Evolutionary conservation across 805 yeast genomes (phyloP), one percentile per base, ranked within the genome.

Genomic region (Sugiyamaella floridensis): DNA sequence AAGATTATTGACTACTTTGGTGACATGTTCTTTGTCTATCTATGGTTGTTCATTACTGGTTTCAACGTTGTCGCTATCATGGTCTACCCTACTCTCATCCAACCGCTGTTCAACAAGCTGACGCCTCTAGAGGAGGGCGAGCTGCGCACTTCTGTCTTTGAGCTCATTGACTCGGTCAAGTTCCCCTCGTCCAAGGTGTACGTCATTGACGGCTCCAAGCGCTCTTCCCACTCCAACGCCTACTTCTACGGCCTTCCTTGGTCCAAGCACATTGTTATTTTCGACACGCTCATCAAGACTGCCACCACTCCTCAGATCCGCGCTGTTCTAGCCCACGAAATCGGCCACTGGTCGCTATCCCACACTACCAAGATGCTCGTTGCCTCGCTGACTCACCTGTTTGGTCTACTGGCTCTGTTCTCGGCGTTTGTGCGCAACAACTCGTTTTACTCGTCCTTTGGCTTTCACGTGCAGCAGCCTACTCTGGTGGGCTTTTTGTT

Each of bases 291-390:
- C 71, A 84, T 93, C 58, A 81, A 86, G 56, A 85, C 87, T 54
- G 83, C 89, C 34, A 71, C 89, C 29, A 78, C 80, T 28, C 79
- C 77, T 43, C 95, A 93, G 70, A 87, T 89, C 42, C 88, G 89
- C 49, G 97, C 98, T 49, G 96, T 93, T 1, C 76, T 92, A 58
- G 98, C 96, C n/a, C 99, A 93, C 66, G 99, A 93, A 73, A 85
- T 93, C 60, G 99, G 99, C 49, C 99, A 93, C 69, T 93, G 99
- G 99, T 83, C 85, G 62, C 77, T 86, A 67, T 82, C 85, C 54
- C 99, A 93, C 69, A 85, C 90, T 56, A 74, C 90, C n/a, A 83
- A 82, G 66, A 78, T 85, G 76, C 70, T 93, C 63, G 63, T 78
- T 4, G 77, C 83, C 57, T 74, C 81, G 46, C 90, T 88, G 69